phyloP scores from a whole-genome alignment of 805 yeast species.

The Monosporozyma siamensis region DNA sequence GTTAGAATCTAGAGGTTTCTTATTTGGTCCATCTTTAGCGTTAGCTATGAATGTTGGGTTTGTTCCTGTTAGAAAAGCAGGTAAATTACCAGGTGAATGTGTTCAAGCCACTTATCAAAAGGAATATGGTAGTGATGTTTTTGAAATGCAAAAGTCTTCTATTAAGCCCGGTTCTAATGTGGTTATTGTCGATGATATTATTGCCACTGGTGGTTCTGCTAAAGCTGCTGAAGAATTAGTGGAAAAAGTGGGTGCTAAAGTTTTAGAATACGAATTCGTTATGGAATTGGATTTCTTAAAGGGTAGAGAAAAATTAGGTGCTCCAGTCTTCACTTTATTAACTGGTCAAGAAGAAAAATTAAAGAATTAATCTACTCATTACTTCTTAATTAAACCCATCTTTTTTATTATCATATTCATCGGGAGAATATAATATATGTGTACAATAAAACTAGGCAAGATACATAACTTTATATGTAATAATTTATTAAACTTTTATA shows the following conservation, averaged over 20 bases:
- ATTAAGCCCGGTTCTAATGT: conserved; percentile 75
- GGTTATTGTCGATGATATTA: conserved; percentile 86
- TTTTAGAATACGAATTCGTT: conserved; percentile 76
- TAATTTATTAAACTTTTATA: too few relatives aligned
- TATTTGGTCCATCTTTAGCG: conserved; percentile 94
- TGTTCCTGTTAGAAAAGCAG: conserved; percentile 90
- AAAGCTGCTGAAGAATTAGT: conserved; percentile 85
- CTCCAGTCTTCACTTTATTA: conserved; percentile 83
- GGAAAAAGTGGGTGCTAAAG: conserved; percentile 52
- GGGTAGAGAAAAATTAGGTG: conserved; percentile 79
- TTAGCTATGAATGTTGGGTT: conserved; percentile 82
- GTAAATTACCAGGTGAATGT: conserved; percentile 86
- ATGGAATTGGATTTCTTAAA: conserved; percentile 92
- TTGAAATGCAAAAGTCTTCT: conserved; percentile 79
- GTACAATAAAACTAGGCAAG: too few relatives aligned
- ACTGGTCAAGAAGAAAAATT: conserved; percentile 63
- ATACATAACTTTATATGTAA: too few relatives aligned
- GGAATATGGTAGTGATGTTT: conserved; percentile 87
- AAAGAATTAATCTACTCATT: conserved; percentile 21
- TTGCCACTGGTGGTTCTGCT: conserved; percentile 98
- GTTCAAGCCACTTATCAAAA: conserved; percentile 65
- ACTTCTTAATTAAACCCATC: too few relatives aligned
- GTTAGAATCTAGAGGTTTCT: conserved; percentile 91
- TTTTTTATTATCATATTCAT: too few relatives aligned
- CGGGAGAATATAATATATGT: too few relatives aligned